Evolutionary conservation across 768 basidiomycete genomes (phyloP).

Genomic region (Clitopilus hobsonii): DNA sequence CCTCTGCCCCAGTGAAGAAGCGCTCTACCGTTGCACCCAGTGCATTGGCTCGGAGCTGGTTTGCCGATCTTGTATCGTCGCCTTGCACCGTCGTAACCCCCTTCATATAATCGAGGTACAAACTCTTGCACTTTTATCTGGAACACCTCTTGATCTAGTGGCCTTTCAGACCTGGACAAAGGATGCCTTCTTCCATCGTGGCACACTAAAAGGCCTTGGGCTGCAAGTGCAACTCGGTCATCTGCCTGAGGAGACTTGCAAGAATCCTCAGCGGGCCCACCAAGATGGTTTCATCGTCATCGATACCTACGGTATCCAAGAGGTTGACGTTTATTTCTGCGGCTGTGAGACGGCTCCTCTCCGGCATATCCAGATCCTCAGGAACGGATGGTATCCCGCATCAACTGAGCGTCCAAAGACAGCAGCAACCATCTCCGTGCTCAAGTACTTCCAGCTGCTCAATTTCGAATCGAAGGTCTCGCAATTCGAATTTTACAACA

Average conservation of each 20-base stretch:
- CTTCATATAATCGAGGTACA: too few relatives aligned
- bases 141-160: too few relatives aligned
- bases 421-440: slow-evolving; percentile 18
- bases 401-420: slow-evolving; percentile 14
- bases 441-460: slow-evolving; percentile 22
- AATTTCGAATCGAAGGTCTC: slow-evolving; percentile 22
- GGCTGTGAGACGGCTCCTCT: slow-evolving; percentile 4
- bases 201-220: slow-evolving; percentile 6
- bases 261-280: slow-evolving; percentile 1
- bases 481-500: slow-evolving; percentile 24
- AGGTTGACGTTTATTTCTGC: slow-evolving; percentile 12
- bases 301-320: slow-evolving; percentile 15
- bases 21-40: too few relatives aligned
- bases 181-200: background rate
- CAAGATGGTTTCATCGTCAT: slow-evolving; percentile 7
- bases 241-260: slow-evolving; percentile 1
- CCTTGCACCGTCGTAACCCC: too few relatives aligned
- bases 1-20: too few relatives aligned
- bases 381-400: slow-evolving; percentile 14
- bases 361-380: slow-evolving; percentile 16
- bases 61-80: too few relatives aligned
- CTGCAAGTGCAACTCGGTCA: slow-evolving; percentile 13
- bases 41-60: too few relatives aligned
- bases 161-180: background rate
- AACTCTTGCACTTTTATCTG: too few relatives aligned